Evolutionary conservation across 2,329 filamentous ascomycete species (phyloP).

Genomic region (Epicoccum sorghinum): DNA sequence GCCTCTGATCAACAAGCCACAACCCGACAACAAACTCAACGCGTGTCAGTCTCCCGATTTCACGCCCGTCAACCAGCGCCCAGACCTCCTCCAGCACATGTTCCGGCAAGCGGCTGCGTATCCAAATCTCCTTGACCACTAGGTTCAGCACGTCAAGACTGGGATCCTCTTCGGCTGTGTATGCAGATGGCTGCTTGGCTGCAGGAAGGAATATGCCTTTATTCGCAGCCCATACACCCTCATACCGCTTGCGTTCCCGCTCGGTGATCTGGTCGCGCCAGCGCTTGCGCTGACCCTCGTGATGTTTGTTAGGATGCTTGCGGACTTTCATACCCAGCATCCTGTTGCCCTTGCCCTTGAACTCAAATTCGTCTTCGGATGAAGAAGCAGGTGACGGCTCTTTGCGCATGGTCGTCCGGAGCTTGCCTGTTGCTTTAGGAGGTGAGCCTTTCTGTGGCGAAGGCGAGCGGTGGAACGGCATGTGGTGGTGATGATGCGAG

Average conservation of each 20-base stretch:
- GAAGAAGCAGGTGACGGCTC: conserved; percentile 48
- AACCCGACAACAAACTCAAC: conserved; percentile 82
- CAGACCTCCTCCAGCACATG: conserved; percentile 78
- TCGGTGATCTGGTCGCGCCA: conserved; percentile 79
- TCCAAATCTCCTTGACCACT: conserved; percentile 78
- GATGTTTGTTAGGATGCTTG: conserved; percentile 72
- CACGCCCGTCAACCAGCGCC: conserved; percentile 70
- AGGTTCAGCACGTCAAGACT: conserved; percentile 67
- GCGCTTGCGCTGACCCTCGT: conserved; percentile 74
- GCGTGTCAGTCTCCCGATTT: conserved; percentile 63
- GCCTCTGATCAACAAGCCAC: conserved; percentile 80
- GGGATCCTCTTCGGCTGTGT: background rate
- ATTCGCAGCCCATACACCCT: conserved; percentile 85
- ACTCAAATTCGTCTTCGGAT: conserved; percentile 63
- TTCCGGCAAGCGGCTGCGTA: conserved; percentile 68
- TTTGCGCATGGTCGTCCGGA: conserved; percentile 72
- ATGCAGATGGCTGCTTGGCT: background rate
- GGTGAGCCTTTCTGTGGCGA: conserved; percentile 47
- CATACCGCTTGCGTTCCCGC: conserved; percentile 78
- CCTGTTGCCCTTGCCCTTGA: conserved; percentile 63
- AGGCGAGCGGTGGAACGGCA: conserved; percentile 47
- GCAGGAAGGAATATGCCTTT: conserved; percentile 59
- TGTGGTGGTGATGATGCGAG: conserved; percentile 40
- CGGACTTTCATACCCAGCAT: conserved; percentile 51
- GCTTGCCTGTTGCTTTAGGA: conserved; percentile 54